Base-by-base conservation (phyloP, 2,329 filamentous ascomycete species). In the Pyrenophora tritici-repentis region DNA sequence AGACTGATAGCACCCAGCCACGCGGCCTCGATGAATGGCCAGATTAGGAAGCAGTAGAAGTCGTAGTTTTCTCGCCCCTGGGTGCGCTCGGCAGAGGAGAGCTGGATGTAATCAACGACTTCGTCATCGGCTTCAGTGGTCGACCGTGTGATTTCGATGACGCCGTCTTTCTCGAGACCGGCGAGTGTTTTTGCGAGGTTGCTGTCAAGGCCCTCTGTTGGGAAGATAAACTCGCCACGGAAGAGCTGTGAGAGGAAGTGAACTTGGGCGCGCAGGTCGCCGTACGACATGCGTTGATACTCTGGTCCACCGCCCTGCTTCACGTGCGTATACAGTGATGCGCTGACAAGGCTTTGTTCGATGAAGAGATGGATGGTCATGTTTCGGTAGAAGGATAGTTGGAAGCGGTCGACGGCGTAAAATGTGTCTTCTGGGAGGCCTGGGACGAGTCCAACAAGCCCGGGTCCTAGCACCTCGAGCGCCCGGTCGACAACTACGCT, bases 331-430 rank as follows among this genome's bases (percentile, higher is more conserved):
- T 99, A 99, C 81, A 99, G 87, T 22, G 89, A 89, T 4, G 87
- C 90, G 55, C 90, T 94, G 17, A 97, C 90, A 4, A 99, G 80
- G 0, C 93, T 89, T 71, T 97, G 92, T 2, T 91, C 88, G 50
- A 99, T 94, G 73, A 99, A 99, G 4, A 99, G 83, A 70, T 99
- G 94, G 55, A 99, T 99, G 0, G 93, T 97, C 94, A 97, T 97
- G 74, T 99, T 99, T 44, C 94, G 87, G 76, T 99, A 99, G 74
- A 99, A 99, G 0, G 91, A 96, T 8, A 99, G 83, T 70, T 99
- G 94, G 78, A 99, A 99, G 45, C 78, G 84, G 72, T 99, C 94
- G 33, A 97, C 91, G 4, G 94, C 94, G 66, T 90, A 96, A 74
- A 90, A 97, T 0, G 94, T 97, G 14, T 90, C 90, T 71, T 99